These are phyloP conservation scores for Leptomonas pyrrhocoris DNA, from an alignment of 208 protist genomes.

Conservation along the genomic window DNA sequence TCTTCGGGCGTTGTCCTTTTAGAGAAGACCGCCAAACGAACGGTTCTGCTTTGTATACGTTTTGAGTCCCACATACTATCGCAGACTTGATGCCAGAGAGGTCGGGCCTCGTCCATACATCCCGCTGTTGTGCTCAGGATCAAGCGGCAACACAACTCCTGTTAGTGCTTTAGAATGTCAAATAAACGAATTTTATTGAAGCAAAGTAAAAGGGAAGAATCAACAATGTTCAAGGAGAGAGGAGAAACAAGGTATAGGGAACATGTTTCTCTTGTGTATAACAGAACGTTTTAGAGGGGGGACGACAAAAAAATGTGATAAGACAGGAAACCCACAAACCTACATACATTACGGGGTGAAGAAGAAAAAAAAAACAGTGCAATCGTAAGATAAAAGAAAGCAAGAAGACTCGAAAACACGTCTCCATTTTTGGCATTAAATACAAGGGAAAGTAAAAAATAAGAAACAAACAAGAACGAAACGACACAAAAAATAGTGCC, in stretches of 20 bases:
- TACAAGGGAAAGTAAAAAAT: conserved; percentile 5
- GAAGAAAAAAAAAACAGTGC: background rate
- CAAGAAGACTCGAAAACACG: no score
- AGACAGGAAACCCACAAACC: no score
- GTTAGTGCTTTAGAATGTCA: background rate
- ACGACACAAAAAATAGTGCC: background rate
- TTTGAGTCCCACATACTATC: conserved; percentile 4
- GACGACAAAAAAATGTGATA: no score
- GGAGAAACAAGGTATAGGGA: no score
- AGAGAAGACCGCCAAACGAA: conserved; percentile 13
- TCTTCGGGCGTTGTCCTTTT: background rate
- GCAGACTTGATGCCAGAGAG: background rate
- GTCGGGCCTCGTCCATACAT: background rate
- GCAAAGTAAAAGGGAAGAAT: background rate
- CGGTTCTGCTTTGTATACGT: conserved; percentile 7
- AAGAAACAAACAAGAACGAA: background rate
- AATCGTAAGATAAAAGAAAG: background rate
- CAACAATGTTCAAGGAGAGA: no score
- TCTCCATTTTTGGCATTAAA: conserved; percentile 6
- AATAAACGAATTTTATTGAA: no score
- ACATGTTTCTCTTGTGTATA: no score
- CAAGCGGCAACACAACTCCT: background rate
- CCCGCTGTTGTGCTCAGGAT: background rate
- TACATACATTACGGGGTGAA: background rate
- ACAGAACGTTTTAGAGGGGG: no score